Evolutionary conservation across 2,329 filamentous ascomycete species (phyloP), one percentile per base, ranked within the genome.

Genomic region (Hymenoscyphus albidus): DNA sequence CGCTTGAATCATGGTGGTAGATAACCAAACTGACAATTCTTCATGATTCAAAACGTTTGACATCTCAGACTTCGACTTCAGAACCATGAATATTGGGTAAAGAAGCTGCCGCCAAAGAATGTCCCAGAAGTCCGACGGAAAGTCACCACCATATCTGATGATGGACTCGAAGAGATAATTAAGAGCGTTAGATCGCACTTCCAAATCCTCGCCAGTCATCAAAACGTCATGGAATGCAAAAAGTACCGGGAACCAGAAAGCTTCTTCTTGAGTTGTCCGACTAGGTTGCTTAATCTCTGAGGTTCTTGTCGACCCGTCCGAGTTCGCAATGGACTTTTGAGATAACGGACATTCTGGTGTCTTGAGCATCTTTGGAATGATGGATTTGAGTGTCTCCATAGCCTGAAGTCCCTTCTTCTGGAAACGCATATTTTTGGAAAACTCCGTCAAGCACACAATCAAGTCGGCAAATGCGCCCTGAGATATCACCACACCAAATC

Each of bases 161-260:
- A 99, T 82, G 0, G 93, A 93, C 65, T 98, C 94, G 72, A 99
- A 99, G 67, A 99, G 92, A 77, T 98, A 99, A 71, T 93, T 96
- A 51, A 99, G 82, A 2, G 96, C 95, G 78, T 86, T 88, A 1
- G 86, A 97, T 65, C 95, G 89, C 51, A 98, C 95, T 78, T 99
- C 95, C 18, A 99, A 83, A 75, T 99, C 95, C 77, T 99, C 96
- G 2, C 96, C 95, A 1, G 95, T 99, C 95, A 99, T 99, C 58
- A 99, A 81, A 27, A 99, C 93, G 76, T 99, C 95, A 75, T 99
- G 95, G 81, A 99, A 99, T 2, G 96, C 94, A 75, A 99, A 98
- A 38, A 99, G 82, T 5, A 99, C 91, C 0, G 95, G 95, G 77
- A 99, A 99, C 95, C 95, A 99, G 77, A 93, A 99, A 44, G 96